These are phyloP conservation scores for Auricularia sp. DNA, from an alignment of 768 basidiomycete species.

Conservation along the genomic window DNA sequence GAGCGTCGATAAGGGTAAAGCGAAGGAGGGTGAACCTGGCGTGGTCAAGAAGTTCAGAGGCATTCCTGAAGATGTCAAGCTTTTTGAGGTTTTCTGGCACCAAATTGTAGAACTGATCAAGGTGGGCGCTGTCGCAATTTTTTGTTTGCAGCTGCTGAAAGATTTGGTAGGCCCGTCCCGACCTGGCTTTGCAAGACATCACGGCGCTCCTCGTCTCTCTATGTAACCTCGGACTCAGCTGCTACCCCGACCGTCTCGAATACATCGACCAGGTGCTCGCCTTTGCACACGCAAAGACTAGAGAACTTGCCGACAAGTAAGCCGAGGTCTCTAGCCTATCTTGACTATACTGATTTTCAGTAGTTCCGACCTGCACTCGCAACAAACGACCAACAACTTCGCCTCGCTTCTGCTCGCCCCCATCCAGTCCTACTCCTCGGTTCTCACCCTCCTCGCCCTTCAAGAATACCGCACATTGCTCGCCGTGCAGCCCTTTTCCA, in stretches of 20 bases:
- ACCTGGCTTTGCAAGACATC: slow-evolving; percentile 93
- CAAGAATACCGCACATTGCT: slow-evolving; percentile 82
- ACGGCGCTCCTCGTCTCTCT: slow-evolving; percentile 93
- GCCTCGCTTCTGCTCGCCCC: slow-evolving; percentile 85
- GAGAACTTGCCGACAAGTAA: slow-evolving; percentile 74
- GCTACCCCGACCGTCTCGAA: slow-evolving; percentile 93
- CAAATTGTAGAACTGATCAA: slow-evolving; percentile 97
- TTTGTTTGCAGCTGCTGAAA: slow-evolving; percentile 1
- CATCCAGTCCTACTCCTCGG: slow-evolving; percentile 92
- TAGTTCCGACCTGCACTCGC: slow-evolving; percentile 81
- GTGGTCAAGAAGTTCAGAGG: slow-evolving; percentile 81
- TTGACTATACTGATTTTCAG: slow-evolving; percentile 3
- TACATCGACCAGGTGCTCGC: slow-evolving; percentile 93
- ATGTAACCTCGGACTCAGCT: slow-evolving; percentile 88
- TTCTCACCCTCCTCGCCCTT: slow-evolving; percentile 92
- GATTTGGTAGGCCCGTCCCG: slow-evolving; percentile 72
- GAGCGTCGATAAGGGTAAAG: slow-evolving; percentile 41
- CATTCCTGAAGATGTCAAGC: slow-evolving; percentile 84
- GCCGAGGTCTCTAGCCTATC: slow-evolving; percentile 10
- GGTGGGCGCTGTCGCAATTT: slow-evolving; percentile 32
- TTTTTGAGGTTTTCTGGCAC: slow-evolving; percentile 98
- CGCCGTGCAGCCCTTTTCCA: slow-evolving; percentile 76
- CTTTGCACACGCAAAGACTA: slow-evolving; percentile 78
- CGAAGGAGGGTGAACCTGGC: slow-evolving; percentile 33
- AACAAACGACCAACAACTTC: slow-evolving; percentile 83